Percentiles rank a stretch among this genome's conserved stretches.
Evolutionary conservation across 1,139 yeast genomes (phyloP).

Genomic region (Candida buenavistaensis): DNA sequence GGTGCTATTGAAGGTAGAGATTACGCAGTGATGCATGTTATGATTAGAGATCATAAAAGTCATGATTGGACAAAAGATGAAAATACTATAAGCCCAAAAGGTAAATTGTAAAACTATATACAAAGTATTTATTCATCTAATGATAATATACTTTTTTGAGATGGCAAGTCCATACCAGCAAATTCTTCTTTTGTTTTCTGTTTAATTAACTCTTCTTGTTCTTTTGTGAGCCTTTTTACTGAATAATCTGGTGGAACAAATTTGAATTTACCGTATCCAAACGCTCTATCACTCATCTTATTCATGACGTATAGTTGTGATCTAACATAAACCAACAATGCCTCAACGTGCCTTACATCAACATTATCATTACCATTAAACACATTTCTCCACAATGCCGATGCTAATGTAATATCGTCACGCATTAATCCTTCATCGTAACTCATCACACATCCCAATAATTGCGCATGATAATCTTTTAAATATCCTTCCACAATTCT

Average conservation of each 20-base stretch:
- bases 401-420: conserved; percentile 81
- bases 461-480: conserved; percentile 87
- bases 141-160: conserved; percentile 62
- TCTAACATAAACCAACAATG: conserved; percentile 82
- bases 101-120: conserved; percentile 16
- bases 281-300: conserved; percentile 84
- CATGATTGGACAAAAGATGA: conserved; percentile 33
- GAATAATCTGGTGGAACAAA: conserved; percentile 85
- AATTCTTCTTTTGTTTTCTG: conserved; percentile 39
- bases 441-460: conserved; percentile 85
- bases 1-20: conserved; percentile 43
- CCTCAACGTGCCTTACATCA: conserved; percentile 83
- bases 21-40: conserved; percentile 56
- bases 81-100: conserved; percentile 13
- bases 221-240: conserved; percentile 67
- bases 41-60: conserved; percentile 53
- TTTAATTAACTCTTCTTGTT: conserved; percentile 52
- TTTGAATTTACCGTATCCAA: conserved; percentile 84
- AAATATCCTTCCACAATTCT: conserved; percentile 82
- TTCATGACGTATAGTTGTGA: conserved; percentile 85
- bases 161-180: conserved; percentile 51
- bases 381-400: conserved; percentile 88
- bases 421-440: conserved; percentile 90
- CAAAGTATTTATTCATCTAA: conserved; percentile 45
- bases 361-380: conserved; percentile 83